These are phyloP conservation scores for Arthroderma uncinatum DNA, from an alignment of 2,329 filamentous ascomycete genomes.

Conservation along the genomic window DNA sequence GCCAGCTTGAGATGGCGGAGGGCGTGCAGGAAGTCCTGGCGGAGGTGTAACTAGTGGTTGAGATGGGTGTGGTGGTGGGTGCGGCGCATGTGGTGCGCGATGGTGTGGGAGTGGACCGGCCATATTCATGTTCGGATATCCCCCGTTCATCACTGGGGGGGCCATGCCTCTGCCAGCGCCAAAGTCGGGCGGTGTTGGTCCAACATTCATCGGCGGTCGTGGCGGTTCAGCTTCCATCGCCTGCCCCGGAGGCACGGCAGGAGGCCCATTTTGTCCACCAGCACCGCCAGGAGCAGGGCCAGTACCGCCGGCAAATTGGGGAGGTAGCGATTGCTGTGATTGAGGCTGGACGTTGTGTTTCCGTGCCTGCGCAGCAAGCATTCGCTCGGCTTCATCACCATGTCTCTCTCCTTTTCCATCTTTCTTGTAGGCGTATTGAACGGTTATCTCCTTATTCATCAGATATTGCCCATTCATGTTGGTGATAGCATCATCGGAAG, in stretches of 20 bases:
- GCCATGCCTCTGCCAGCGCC: slow-evolving; percentile 31
- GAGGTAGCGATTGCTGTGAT: slow-evolving; percentile 62
- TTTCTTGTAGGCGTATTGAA: slow-evolving; percentile 99
- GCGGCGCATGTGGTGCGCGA: slow-evolving; percentile 32
- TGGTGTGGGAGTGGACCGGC: slow-evolving; percentile 38
- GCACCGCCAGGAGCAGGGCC: slow-evolving; percentile 10
- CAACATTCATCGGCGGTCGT: slow-evolving; percentile 25
- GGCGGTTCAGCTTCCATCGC: slow-evolving; percentile 35
- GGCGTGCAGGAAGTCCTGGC: slow-evolving; percentile 52
- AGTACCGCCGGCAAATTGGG: slow-evolving; percentile 45
- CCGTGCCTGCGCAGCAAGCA: slow-evolving; percentile 82
- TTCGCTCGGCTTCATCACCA: slow-evolving; percentile 84
- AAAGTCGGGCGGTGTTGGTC: slow-evolving; percentile 22
- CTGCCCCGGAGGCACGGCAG: slow-evolving; percentile 19
- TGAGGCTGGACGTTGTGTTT: slow-evolving; percentile 86
- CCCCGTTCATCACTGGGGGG: slow-evolving; percentile 28
- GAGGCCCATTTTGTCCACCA: slow-evolving; percentile 18
- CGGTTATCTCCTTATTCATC: slow-evolving; percentile 90
- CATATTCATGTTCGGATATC: slow-evolving; percentile 34
- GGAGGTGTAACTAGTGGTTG: slow-evolving; percentile 37
- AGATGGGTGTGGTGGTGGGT: slow-evolving; percentile 33
- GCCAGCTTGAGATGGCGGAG: slow-evolving; percentile 56
- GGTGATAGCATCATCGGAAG: slow-evolving; percentile 77
- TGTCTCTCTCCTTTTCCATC: slow-evolving; percentile 95
- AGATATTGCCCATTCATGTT: slow-evolving; percentile 96